A percentile compares a stretch with the other conserved stretches of the same genome.
Conservation (phyloP, 1,284 basidiomycete genomes). For the Pterulicium gracile region DNA sequence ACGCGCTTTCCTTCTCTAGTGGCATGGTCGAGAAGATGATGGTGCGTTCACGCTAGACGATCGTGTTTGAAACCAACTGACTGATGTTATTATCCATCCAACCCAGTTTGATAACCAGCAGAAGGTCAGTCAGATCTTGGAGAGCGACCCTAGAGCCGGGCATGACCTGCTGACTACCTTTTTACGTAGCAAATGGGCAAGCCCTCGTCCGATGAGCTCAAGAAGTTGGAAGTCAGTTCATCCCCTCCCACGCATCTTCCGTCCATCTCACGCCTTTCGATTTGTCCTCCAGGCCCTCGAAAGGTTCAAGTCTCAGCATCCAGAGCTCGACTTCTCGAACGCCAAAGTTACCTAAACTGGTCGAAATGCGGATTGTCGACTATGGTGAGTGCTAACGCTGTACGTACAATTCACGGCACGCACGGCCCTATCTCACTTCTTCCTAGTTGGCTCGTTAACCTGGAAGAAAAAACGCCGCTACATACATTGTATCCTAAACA, state of each 20-base stretch:
- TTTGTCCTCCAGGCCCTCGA: conserved; percentile 51
- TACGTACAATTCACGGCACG: no score
- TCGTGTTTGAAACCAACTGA: conserved; percentile 52
- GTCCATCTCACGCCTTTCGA: conserved; percentile 5
- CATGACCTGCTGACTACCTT: conserved; percentile 9
- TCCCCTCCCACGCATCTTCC: not conserved
- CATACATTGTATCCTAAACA: no score
- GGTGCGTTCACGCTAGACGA: conserved; percentile 84
- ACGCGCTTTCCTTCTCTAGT: conserved; percentile 27
- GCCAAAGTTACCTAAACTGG: conserved; percentile 77
- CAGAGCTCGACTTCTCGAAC: conserved; percentile 93
- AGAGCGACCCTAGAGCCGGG: conserved; percentile 1
- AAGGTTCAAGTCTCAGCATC: conserved; percentile 85
- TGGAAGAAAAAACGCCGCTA: no score
- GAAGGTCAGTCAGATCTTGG: conserved; percentile 43
- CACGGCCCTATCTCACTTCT: no score
- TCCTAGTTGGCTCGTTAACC: no score
- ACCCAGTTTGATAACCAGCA: conserved; percentile 95
- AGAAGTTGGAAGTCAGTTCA: conserved; percentile 70
- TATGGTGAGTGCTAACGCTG: no score
- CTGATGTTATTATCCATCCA: conserved; percentile 3
- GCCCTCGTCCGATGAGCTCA: conserved; percentile 84
- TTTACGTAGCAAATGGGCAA: conserved; percentile 80
- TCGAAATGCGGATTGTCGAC: no score
- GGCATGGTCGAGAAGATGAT: conserved; percentile 99